Evolutionary conservation across 306 rosid genomes (phyloP).

Genomic region (Glycine tomentella): DNA sequence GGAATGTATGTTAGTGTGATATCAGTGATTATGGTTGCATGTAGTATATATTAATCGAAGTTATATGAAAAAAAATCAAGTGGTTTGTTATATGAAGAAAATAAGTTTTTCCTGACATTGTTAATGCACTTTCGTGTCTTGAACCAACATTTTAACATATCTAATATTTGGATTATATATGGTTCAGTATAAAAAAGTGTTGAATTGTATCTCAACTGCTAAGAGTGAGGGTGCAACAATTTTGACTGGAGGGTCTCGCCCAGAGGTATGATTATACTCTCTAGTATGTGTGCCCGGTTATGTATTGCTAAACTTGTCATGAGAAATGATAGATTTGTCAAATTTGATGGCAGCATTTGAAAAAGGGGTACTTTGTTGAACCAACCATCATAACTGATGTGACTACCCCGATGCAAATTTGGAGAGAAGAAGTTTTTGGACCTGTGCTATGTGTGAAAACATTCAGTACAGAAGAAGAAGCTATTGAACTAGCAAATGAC

Average conservation of each 20-base stretch:
- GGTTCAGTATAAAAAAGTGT: constrained; percentile 71
- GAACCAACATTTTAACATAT: constrained; percentile 29
- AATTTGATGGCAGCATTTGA: constrained; percentile 66
- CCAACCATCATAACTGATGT: constrained; percentile 74
- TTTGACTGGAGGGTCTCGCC: constrained; percentile 77
- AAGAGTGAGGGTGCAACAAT: constrained; percentile 83
- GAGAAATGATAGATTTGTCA: constrained; percentile 5
- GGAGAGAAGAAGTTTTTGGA: constrained; percentile 89
- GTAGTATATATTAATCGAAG: background rate
- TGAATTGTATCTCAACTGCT: constrained; percentile 74
- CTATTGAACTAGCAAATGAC: constrained; percentile 82
- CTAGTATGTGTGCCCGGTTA: background rate
- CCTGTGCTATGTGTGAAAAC: constrained; percentile 83
- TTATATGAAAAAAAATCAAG: background rate
- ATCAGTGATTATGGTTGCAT: background rate
- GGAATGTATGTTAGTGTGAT: background rate
- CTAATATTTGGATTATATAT: constrained; percentile 46
- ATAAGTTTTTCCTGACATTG: background rate
- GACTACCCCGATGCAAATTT: constrained; percentile 81
- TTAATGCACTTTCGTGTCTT: background rate
- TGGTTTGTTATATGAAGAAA: background rate
- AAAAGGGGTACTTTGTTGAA: constrained; percentile 73
- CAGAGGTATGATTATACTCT: constrained; percentile 59
- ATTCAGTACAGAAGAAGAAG: constrained; percentile 79
- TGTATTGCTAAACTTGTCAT: constrained; percentile 10